Evolutionary conservation across 2,329 filamentous ascomycete genomes (phyloP), one percentile per base, ranked within the genome.

Genomic region (Cladosporium sp.): DNA sequence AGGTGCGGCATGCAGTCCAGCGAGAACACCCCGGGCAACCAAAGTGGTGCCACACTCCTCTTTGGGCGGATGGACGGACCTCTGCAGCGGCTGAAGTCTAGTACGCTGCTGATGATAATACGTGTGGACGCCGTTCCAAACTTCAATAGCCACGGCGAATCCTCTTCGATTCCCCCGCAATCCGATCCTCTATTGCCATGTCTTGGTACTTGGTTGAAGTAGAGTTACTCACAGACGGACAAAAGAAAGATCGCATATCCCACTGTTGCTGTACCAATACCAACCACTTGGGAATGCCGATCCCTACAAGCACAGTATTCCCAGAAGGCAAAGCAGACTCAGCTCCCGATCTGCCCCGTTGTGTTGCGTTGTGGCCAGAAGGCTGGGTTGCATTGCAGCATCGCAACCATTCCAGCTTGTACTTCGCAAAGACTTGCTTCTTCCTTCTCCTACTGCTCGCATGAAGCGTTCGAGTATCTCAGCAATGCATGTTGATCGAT

Each of bases 321-420:
- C 52, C 52, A n/a, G n/a, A 34, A 55, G 26, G 10, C 28, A n/a
- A 55, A n/a, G 28, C 52, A 32, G 30, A 34, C 52, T 55, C 57
- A 30, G 57, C 57, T 30, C 21, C 21, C 21, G 24, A 15, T 26
- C 38, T 59, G 15, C 52, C 52, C 41, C 41, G n/a, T 47, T 47
- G 26, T 55, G 28, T 34, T 30, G 52, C 32, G 52, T 34, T 55
- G 28, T 30, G 26, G 26, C 18, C 34, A 30, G 24, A 26, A 30
- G 57, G 14, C 15, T 59, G 57, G 36, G 36, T 59, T 47, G 57
- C 57, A 59, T 59, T 26, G 57, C 36, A 59, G 57, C 57, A 30
- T 55, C 18, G 32, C 57, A 59, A 15, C 57, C 28, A 30, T 55
- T 8, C 11, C 57, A 59, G 24, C 57, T 59, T 41, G 57, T 59